These are phyloP conservation scores for Straminergon stramineum DNA, from an alignment of 225 moss, liverwort and hornwort genomes.

Conservation along the genomic window DNA sequence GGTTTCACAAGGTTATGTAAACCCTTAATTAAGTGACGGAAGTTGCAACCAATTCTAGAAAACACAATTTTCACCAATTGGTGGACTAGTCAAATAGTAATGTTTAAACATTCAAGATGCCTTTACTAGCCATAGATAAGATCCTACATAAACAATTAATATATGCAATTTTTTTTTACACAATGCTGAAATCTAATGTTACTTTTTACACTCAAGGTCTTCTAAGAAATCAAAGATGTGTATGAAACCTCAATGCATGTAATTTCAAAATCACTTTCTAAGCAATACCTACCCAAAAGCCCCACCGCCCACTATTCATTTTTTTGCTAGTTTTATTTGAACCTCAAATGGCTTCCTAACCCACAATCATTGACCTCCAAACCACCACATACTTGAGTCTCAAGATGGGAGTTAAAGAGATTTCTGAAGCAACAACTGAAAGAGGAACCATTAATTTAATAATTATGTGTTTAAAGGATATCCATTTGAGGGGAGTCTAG, in stretches of 20 bases:
- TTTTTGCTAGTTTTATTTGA: background rate
- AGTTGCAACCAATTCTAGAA: background rate
- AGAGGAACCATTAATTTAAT: background rate
- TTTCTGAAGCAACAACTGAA: background rate
- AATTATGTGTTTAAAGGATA: background rate
- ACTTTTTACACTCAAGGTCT: background rate
- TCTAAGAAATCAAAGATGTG: background rate
- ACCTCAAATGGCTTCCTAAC: background rate
- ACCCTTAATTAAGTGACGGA: background rate
- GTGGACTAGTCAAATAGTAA: background rate
- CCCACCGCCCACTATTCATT: fast-evolving
- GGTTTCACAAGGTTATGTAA: background rate
- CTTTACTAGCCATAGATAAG: background rate
- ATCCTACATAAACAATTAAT: background rate
- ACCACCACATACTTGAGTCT: background rate
- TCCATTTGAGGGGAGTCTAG: fast-evolving
- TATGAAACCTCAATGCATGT: fast-evolving
- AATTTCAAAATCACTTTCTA: background rate
- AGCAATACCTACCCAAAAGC: background rate
- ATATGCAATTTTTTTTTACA: background rate
- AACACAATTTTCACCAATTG: background rate
- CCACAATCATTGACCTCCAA: background rate
- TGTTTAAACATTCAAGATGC: background rate
- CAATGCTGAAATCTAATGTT: background rate
- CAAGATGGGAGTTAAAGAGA: background rate